Percentiles rank a stretch among this genome's conserved stretches.
These are phyloP conservation scores for Helicocarpus griseus DNA, from an alignment of 2,329 filamentous ascomycete species.

Conservation along the genomic window DNA sequence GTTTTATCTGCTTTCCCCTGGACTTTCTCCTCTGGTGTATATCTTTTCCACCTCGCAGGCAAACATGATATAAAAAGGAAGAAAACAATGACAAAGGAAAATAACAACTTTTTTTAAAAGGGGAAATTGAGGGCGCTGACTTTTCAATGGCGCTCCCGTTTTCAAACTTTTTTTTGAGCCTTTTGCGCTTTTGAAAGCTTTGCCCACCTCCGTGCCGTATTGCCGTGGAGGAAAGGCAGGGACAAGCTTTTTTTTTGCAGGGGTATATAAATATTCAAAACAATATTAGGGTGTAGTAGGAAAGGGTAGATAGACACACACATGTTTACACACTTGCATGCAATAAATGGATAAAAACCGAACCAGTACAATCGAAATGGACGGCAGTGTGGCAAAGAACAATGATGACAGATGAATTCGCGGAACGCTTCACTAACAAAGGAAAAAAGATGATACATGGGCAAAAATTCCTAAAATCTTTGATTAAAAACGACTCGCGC, in stretches of 20 bases:
- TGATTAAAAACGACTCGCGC: conserved; percentile 30
- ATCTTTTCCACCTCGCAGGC: too few species aligned
- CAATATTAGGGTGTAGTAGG: conserved; percentile 1
- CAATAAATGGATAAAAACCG: background rate
- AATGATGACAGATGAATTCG: conserved; percentile 4
- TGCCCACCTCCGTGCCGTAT: background rate
- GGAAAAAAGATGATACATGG: conserved; percentile 15
- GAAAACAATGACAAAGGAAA: background rate
- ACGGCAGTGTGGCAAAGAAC: background rate
- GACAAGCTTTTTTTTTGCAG: background rate
- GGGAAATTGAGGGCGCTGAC: background rate
- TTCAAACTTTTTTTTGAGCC: background rate
- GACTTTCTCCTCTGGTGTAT: too few species aligned
- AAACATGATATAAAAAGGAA: too few species aligned
- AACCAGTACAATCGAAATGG: background rate
- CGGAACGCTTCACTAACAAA: conserved; percentile 16
- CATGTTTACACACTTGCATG: conserved; percentile 3
- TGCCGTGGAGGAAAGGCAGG: background rate
- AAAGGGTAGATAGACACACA: background rate
- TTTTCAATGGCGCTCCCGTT: background rate
- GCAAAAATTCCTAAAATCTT: conserved; percentile 7
- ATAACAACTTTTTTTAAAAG: background rate
- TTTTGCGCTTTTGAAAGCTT: background rate
- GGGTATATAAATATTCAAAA: conserved; percentile 5
- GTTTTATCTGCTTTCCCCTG: too few species aligned